Evolutionary conservation across 768 basidiomycete species (phyloP).

Genomic region (Grammothele lineata): DNA sequence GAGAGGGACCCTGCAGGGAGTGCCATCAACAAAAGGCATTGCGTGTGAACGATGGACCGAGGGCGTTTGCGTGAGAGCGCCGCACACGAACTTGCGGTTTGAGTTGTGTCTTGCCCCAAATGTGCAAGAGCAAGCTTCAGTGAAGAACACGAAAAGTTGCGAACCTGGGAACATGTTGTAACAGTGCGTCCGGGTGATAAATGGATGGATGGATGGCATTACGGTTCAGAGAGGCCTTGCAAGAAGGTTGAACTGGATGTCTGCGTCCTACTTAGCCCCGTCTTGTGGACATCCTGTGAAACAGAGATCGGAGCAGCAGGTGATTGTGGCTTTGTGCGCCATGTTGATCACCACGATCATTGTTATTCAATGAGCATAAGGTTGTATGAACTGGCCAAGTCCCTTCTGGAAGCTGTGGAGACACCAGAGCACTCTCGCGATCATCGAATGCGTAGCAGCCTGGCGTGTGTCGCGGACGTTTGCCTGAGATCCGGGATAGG

Average conservation of each 20-base stretch:
- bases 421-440: not conserved
- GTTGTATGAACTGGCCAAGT: no score
- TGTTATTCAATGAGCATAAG: not conserved
- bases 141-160: not conserved
- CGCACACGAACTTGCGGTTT: constrained; percentile 6
- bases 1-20: not conserved
- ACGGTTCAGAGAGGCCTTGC: no score
- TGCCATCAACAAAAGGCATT: constrained; percentile 7
- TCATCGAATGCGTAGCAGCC: not conserved
- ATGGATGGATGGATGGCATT: no score
- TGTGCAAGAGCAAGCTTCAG: constrained; percentile 1
- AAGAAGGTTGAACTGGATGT: no score
- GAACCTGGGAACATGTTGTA: not conserved
- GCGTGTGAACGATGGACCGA: constrained; percentile 2
- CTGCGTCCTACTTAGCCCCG: no score
- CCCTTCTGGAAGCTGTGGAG: not conserved
- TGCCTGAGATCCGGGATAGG: not conserved
- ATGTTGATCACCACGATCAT: not conserved
- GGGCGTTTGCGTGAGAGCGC: constrained; percentile 5
- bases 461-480: not conserved
- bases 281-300: no score
- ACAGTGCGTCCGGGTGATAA: not conserved
- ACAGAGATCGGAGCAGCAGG: no score
- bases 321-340: no score
- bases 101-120: constrained; percentile 11